Evolutionary conservation across 2,329 filamentous ascomycete species (phyloP), one percentile per base, ranked within the genome.

Genomic region (Fusarium chuoi): DNA sequence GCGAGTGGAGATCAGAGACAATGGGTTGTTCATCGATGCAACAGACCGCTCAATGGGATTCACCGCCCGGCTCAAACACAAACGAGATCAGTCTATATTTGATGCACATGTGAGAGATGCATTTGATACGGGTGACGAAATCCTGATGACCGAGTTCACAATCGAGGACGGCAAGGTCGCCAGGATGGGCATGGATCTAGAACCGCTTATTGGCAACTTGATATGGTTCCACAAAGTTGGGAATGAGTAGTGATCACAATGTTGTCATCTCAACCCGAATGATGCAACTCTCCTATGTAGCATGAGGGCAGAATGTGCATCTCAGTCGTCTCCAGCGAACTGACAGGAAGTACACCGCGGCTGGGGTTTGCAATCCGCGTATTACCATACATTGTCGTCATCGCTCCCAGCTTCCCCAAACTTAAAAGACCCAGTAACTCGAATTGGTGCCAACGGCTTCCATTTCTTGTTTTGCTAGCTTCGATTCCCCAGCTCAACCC

Each of bases 21-120:
- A 65, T 1, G 30, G 22, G 4, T 62, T 79, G 1, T 78, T 75
- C n/a, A 70, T 81, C 10, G 77, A 80, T 13, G 78, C 78, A 6
- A 70, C 65, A 24, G 78, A 80, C 36, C 76, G 78, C 3, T 79
- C 79, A 1, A 68, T 78, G 56, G 78, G 73, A 3, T 80, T 80
- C 35, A 80, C 72, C 0, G 58, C 78, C 0, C 63, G 45, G 0
- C 75, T 81, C 41, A 36, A 72, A 1, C 77, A 78, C 14, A 46
- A 70, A 2, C 39, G 49, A 0, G 69, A 73, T 17, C 75, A 78
- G 42, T 76, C 60, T 10, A 57, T 65, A 5, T 78, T 71, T 26
- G 66, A 73, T 11, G 73, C 73, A 4, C 64, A 74, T 15, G 56
- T 77, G 38, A 58, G 63, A 26, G 68, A 76, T 38, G 52, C 45